Base-by-base conservation (phyloP, 2,329 filamentous ascomycete genomes). In the Fusarium algeriense region DNA sequence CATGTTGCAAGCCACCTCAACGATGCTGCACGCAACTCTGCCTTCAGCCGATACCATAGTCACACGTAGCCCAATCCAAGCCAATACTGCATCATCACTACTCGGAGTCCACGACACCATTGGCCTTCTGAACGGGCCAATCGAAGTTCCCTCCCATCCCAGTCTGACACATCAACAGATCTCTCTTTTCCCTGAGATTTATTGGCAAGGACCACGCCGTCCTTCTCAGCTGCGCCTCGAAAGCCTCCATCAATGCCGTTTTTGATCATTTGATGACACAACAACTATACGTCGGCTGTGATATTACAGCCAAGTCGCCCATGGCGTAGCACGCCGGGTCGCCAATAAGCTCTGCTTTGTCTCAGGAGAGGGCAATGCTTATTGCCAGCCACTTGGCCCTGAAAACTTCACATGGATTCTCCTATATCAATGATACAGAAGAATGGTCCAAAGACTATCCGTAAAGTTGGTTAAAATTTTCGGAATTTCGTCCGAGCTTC, bases 1-100 rank as follows among this genome's bases (percentile, higher is more conserved):
- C 48, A 23, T 44, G n/a, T 43, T 34, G 41, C 38, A 57, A 63
- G 55, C 56, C 58, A 62, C 66, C 59, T 62, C 52, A 67, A 64
- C 64, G 53, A 60, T 49, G 54, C 60, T 74, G 73, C 69, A 44
- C 60, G 70, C 58, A 64, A 46, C 30, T 65, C 69, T 75, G 64
- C 69, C 55, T 66, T 63, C 68, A 73, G 60, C 72, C 72, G 74
- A 49, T 76, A 49, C 60, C 60, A 69, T 74, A 44, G 70, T 60
- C 64, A 73, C 74, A 76, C 74, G 74, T 76, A 76, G 64, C 67
- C 59, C 64, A 59, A 56, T 58, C 48, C 44, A 14, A 5, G 67
- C 44, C 53, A 34, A 32, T 38, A 54, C 48, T 54, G 37, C 53
- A 59, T 68, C 57, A 67, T 46, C 59, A 63, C 67, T 58, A 66